Evolutionary conservation across 148 eudicot genomes (phyloP).

Genomic region (Pouteria glomerata): DNA sequence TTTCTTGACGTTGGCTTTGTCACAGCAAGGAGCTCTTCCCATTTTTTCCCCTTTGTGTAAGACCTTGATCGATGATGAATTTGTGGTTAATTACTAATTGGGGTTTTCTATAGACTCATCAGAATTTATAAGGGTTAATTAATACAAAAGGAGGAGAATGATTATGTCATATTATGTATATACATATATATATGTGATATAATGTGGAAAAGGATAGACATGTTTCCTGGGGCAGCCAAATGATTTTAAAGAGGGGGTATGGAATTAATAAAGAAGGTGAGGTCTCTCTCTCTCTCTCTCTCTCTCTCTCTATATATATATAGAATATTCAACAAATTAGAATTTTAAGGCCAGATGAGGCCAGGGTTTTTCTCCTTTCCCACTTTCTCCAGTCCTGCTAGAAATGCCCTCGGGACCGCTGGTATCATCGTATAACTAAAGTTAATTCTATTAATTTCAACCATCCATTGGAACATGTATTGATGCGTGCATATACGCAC

Average conservation of each 20-base stretch:
- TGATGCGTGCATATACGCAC: background rate
- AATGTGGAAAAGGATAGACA: constrained; percentile 39
- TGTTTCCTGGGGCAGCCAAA: constrained; percentile 25
- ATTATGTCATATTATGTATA: too few relatives aligned
- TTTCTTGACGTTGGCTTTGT: constrained; percentile 62
- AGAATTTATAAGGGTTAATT: constrained; percentile 12
- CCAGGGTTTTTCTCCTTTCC: constrained; percentile 35
- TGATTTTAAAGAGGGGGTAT: constrained; percentile 13
- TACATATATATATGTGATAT: too few relatives aligned
- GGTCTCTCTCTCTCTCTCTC: too few relatives aligned
- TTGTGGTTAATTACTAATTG: background rate
- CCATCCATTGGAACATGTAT: background rate
- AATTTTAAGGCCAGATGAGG: constrained; percentile 26
- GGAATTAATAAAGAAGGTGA: constrained; percentile 20
- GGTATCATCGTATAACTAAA: constrained; percentile 10
- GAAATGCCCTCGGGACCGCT: constrained; percentile 8
- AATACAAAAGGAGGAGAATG: constrained; percentile 16
- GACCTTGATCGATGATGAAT: background rate
- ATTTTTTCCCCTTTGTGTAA: constrained; percentile 12
- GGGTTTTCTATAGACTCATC: background rate
- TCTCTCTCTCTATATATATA: too few relatives aligned
- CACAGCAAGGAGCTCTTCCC: constrained; percentile 82
- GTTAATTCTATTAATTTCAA: constrained; percentile 5
- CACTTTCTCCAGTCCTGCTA: constrained; percentile 22
- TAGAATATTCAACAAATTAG: constrained; percentile 13